Percentiles rank a stretch among this genome's conserved stretches.
These are phyloP conservation scores for Podospora bellae-mahoneyi DNA, from an alignment of 495 filamentous ascomycete species.

Conservation along the genomic window DNA sequence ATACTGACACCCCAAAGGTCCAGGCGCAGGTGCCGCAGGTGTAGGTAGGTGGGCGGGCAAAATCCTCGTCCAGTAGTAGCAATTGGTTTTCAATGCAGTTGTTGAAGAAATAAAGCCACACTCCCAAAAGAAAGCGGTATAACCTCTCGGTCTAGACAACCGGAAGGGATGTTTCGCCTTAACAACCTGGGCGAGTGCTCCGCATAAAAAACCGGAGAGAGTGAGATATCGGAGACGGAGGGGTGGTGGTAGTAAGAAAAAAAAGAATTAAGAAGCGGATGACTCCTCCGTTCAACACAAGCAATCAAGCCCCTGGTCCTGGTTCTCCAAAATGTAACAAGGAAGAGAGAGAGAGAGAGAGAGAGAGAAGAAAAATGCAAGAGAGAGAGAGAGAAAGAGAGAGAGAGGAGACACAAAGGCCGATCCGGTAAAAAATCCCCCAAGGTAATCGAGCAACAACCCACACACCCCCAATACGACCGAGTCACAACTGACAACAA, in stretches of 20 bases:
- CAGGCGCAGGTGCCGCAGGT: neutral
- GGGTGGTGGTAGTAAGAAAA: neutral
- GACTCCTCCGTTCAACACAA: neutral
- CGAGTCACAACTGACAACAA: slow-evolving; percentile 4
- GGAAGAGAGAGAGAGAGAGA: neutral
- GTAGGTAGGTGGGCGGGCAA: neutral
- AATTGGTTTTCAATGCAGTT: neutral
- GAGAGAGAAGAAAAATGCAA: too few relatives aligned
- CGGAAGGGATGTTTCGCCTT: neutral
- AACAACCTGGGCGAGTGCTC: neutral
- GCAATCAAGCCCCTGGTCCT: neutral
- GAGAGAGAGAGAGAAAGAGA: neutral
- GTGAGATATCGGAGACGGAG: neutral
- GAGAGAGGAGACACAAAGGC: neutral
- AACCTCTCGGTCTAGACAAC: neutral
- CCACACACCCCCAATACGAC: neutral
- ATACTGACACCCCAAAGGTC: neutral
- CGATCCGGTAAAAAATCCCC: neutral
- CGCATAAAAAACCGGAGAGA: slow-evolving; percentile 1
- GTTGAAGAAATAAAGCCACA: neutral
- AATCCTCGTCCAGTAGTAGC: neutral
- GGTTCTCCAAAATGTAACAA: neutral
- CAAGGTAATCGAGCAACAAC: neutral
- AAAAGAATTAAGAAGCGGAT: neutral
- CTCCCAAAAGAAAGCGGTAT: neutral